Percentiles rank a stretch among this genome's conserved stretches.
These are phyloP conservation scores for Trichosporon coremiiforme DNA, from an alignment of 1,284 basidiomycete genomes.

Conservation along the genomic window DNA sequence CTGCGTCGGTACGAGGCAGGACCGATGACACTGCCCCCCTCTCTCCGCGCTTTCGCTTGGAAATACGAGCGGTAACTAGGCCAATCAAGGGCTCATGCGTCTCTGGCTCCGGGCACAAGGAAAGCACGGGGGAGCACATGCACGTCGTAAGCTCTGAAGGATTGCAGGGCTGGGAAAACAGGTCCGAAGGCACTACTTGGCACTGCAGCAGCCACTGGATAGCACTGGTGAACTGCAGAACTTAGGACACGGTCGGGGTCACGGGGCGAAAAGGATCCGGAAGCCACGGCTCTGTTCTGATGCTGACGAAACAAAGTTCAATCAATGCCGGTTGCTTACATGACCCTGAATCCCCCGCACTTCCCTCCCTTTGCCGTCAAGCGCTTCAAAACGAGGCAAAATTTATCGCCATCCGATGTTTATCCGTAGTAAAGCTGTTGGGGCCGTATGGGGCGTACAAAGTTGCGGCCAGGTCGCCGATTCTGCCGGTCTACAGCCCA, in stretches of 20 bases:
- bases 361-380: not conserved
- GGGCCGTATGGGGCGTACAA: not conserved
- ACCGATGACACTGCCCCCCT: not conserved
- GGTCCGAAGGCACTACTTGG: not conserved
- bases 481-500: too few relatives aligned
- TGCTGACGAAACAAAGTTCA: not conserved
- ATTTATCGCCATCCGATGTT: not conserved
- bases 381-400: not conserved
- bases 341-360: not conserved
- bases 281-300: not conserved
- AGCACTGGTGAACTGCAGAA: not conserved
- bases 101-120: too few relatives aligned
- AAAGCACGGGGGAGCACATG: not conserved
- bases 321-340: slow-evolving; percentile 4
- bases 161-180: not conserved
- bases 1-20: not conserved
- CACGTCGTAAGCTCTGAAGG: not conserved
- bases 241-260: not conserved
- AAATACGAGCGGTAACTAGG: not conserved
- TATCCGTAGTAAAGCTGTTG: not conserved
- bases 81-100: too few relatives aligned
- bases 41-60: not conserved
- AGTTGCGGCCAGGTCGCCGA: too few relatives aligned
- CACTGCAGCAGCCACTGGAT: too few relatives aligned
- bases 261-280: slow-evolving; percentile 3